Base-by-base conservation (phyloP, 345 rosid genomes). In the Excoecaria agallocha region DNA sequence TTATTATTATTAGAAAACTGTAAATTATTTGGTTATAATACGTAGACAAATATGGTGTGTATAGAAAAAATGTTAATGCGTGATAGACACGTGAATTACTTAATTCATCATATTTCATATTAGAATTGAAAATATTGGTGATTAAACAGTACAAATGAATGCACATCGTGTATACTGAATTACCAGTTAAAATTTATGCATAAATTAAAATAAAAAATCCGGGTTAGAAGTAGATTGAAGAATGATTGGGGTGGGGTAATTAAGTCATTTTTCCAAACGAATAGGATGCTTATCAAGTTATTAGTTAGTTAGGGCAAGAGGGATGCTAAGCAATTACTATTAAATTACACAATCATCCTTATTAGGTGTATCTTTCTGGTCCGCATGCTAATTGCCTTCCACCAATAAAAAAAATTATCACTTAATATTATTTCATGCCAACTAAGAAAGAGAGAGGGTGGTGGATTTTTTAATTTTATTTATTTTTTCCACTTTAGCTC, bases 321-420 rank as follows among this genome's bases (percentile, higher is more conserved):
- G 30, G 30, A 30, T 30, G 30, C 30, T 30, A 2, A 58, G 52
- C 8, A 51, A 74, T 51, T 37, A 73, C 30, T 35, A 50, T 20
- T 19, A 25, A 77, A 48, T 51, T 71, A 49, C 45, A 69, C 1
- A 51, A 62, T 4, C 55, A 72, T 62, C 75, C 50, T 63, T 51
- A 63, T 78, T 62, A 78, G 79, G 75, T 63, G 84, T 50, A 43
- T 57, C 69, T 16, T 56, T 50, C 41, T 69, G 77, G 30, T 20
- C 41, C 55, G 19, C 0, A 6, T 46, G 13, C 52, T 8, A 19
- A 41, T 48, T 54, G 2, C 16, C 57, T 70, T 39, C 56, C 6
- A 16, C 41, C 16, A 66, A 11, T 73, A 51, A 49, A 22, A 30
- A 48, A 8, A 17, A 22, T 7, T 16, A 24, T 5, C 16, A 19